Base-by-base conservation (phyloP, 768 basidiomycete species). In the Collybiopsis luxurians region DNA sequence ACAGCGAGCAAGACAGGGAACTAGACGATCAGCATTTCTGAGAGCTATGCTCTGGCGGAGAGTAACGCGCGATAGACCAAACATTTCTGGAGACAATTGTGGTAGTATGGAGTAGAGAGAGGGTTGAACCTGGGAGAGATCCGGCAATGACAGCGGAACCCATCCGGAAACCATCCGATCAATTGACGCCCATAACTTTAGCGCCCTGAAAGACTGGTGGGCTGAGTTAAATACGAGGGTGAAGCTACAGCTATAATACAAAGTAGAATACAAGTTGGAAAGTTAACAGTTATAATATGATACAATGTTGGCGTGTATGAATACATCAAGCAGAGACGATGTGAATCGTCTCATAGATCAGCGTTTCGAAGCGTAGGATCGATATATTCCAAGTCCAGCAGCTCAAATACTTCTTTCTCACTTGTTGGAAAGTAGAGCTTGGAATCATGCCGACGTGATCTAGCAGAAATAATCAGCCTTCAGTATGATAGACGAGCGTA, bases 291-390 rank as follows among this genome's bases (percentile, higher is more conserved):
- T n/a, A n/a, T n/a, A n/a, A n/a, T n/a, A n/a, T n/a, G n/a, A n/a
- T n/a, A n/a, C n/a, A n/a, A n/a, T n/a, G n/a, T n/a, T n/a, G n/a
- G n/a, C n/a, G n/a, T n/a, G n/a, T n/a, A n/a, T n/a, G n/a, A n/a
- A n/a, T n/a, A n/a, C n/a, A n/a, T n/a, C n/a, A n/a, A n/a, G n/a
- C n/a, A n/a, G n/a, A n/a, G n/a, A n/a, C n/a, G n/a, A 21, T 30
- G 11, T 27, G 7, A 47, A 15, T 5, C 28, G 46, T 69, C 87
- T 23, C 73, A 70, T 10, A 42, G 39, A 66, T 89, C 85, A 0
- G 90, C 89, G 64, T 92, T 93, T 51, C 92, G 78, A 71, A 85
- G 67, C 1, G 73, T 79, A 2, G 92, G 90, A 56, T 86, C 82
- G 26, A 93, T 72, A 78, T 84, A 92, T 43, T 83, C 75, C 50